Evolutionary conservation across 2,329 filamentous ascomycete genomes (phyloP).

Genomic region (Nigrospora sphaerica): DNA sequence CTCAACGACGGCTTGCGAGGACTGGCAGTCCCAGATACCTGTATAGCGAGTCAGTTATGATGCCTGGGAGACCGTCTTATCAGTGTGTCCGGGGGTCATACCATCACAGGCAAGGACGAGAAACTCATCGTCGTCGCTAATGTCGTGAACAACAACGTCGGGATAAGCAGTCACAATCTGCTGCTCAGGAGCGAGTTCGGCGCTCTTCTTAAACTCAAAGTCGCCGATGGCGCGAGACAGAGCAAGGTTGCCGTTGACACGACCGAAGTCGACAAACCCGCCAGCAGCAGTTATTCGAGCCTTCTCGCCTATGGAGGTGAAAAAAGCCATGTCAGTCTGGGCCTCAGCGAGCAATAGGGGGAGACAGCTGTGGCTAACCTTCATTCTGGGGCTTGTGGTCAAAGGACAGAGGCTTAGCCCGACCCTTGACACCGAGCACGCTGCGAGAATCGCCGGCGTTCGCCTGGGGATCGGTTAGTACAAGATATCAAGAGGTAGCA

Average conservation of each 20-base stretch:
- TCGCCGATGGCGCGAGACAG: conserved; percentile 96
- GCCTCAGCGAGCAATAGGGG: neutral
- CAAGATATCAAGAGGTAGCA: neutral
- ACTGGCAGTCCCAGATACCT: conserved; percentile 99
- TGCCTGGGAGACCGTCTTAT: neutral
- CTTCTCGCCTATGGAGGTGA: conserved; percentile 65
- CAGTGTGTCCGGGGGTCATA: conserved; percentile 27
- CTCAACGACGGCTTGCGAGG: conserved; percentile 93
- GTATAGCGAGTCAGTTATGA: conserved; percentile 1
- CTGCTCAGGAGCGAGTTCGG: conserved; percentile 92
- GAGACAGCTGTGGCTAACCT: conserved; percentile 44
- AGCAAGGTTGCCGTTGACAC: conserved; percentile 96
- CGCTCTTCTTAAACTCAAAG: conserved; percentile 99
- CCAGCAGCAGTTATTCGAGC: conserved; percentile 91
- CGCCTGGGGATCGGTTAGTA: conserved; percentile 49
- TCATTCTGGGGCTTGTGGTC: conserved; percentile 99
- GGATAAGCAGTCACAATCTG: conserved; percentile 98
- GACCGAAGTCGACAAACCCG: conserved; percentile 96
- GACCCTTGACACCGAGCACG: conserved; percentile 91
- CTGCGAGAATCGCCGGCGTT: conserved; percentile 95
- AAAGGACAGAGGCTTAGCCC: conserved; percentile 96
- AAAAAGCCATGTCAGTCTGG: neutral
- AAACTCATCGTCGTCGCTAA: conserved; percentile 92
- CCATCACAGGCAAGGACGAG: conserved; percentile 88
- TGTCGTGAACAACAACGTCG: conserved; percentile 85